phyloP scores from a whole-genome alignment of 176 grass and related monocot genomes.

The Lolium rigidum region DNA sequence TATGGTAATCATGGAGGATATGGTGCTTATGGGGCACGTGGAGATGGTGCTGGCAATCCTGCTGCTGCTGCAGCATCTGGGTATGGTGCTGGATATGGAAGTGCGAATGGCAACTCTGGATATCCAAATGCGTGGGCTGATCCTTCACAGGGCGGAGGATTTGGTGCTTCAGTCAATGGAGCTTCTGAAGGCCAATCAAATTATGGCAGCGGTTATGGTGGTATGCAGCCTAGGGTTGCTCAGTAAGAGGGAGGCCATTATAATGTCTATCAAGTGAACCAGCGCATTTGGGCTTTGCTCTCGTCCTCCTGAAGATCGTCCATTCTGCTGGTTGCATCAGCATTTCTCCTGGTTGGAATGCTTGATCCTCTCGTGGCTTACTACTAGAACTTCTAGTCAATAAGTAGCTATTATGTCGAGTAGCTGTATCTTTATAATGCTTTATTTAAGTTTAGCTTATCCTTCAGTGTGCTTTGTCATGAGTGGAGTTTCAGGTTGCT shows the following conservation, averaged over 20 bases:
- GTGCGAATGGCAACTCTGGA: conserved; percentile 59
- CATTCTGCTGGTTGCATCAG: conserved; percentile 51
- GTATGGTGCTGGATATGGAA: conserved; percentile 79
- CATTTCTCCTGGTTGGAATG: conserved; percentile 67
- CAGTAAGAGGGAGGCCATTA: conserved; percentile 57
- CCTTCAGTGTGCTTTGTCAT: conserved; percentile 53
- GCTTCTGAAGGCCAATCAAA: conserved; percentile 65
- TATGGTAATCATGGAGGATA: conserved; percentile 82
- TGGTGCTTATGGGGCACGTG: conserved; percentile 56
- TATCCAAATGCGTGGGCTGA: conserved; percentile 82
- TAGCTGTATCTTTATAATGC: conserved; percentile 63
- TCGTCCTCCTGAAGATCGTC: conserved; percentile 38
- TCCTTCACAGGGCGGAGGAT: conserved; percentile 75
- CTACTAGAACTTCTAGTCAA: conserved; percentile 62
- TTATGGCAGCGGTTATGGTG: conserved; percentile 85
- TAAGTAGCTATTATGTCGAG: conserved; percentile 61
- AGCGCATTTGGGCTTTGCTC: conserved; percentile 42
- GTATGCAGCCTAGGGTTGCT: conserved; percentile 79
- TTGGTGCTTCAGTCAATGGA: conserved; percentile 79
- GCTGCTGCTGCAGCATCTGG: conserved; percentile 54
- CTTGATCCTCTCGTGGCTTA: conserved; percentile 70
- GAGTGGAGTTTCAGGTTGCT: conserved; percentile 59
- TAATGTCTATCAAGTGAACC: conserved; percentile 34
- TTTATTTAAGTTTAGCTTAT: conserved; percentile 57
- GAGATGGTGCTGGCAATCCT: conserved; percentile 66